Evolutionary conservation across 108 stramenopile genomes (phyloP).

Genomic region (Fistulifera pelliculosa): DNA sequence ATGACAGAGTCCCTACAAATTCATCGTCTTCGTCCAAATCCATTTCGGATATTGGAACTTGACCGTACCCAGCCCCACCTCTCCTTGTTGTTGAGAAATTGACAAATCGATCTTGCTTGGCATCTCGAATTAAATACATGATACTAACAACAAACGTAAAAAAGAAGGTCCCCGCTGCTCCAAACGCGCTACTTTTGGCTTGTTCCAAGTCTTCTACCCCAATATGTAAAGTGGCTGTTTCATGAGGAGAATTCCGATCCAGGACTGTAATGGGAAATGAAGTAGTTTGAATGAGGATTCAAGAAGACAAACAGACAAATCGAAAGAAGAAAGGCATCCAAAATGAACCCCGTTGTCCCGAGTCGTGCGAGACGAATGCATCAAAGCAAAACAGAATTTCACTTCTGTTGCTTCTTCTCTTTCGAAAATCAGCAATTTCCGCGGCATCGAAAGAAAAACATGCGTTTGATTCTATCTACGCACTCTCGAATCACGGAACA

Average conservation of each 20-base stretch:
- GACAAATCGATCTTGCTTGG: not conserved
- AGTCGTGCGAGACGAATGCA: not conserved
- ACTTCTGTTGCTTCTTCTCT: not conserved
- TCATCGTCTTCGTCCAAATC: too few species aligned
- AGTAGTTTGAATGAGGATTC: not conserved
- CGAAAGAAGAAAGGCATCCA: not conserved
- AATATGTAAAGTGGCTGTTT: slow-evolving; percentile 51
- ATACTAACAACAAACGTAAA: slow-evolving; percentile 32
- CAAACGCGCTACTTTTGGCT: slow-evolving; percentile 51
- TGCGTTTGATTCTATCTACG: too few species aligned
- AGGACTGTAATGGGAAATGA: slow-evolving; percentile 13
- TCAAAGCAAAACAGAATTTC: not conserved
- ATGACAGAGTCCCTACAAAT: too few species aligned
- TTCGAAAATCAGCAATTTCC: too few species aligned
- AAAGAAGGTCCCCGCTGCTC: slow-evolving; percentile 59
- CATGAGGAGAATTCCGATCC: slow-evolving; percentile 47
- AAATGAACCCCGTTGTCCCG: not conserved
- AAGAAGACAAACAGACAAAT: not conserved
- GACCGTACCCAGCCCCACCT: not conserved
- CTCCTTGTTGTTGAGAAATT: not conserved
- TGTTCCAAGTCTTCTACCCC: slow-evolving; percentile 42
- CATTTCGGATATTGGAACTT: slow-evolving; percentile 30
- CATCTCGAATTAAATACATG: slow-evolving; percentile 5
- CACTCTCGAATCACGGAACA: too few species aligned
- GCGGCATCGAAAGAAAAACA: too few species aligned